Conservation (phyloP, 805 yeast species). For the Zygotorulaspora sp. region DNA sequence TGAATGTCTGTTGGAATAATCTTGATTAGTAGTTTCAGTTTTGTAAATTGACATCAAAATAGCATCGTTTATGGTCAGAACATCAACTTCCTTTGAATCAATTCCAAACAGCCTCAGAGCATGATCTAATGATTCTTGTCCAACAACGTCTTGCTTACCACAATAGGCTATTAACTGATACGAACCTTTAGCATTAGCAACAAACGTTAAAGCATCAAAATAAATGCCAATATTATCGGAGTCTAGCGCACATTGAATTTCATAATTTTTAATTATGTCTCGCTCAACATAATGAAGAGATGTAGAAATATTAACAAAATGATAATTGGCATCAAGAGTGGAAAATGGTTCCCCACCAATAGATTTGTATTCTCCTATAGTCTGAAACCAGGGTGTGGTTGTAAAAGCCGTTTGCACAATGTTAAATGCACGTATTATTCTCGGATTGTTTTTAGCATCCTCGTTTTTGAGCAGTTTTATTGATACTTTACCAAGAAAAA, state of each 20-base stretch:
- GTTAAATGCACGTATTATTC: slow-evolving; percentile 28
- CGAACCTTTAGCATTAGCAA: slow-evolving; percentile 47
- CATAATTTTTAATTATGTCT: slow-evolving; percentile 45
- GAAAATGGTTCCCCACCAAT: slow-evolving; percentile 20
- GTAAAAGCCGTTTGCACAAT: slow-evolving; percentile 26
- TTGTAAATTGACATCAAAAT: slow-evolving; percentile 35
- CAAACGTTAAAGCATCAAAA: slow-evolving; percentile 51
- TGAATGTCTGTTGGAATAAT: slow-evolving; percentile 17
- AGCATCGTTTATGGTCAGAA: slow-evolving; percentile 26
- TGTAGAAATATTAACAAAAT: slow-evolving; percentile 45
- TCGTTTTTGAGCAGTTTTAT: slow-evolving; percentile 14
- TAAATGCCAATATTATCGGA: slow-evolving; percentile 45
- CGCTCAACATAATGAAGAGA: slow-evolving; percentile 48
- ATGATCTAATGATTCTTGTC: slow-evolving; percentile 43
- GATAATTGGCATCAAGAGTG: slow-evolving; percentile 26
- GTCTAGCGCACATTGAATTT: slow-evolving; percentile 40
- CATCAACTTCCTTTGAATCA: slow-evolving; percentile 26
- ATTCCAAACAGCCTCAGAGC: slow-evolving; percentile 38
- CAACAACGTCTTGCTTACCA: slow-evolving; percentile 48
- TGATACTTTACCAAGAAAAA: slow-evolving; percentile 41
- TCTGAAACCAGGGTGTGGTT: slow-evolving; percentile 29
- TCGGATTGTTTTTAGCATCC: slow-evolving; percentile 10
- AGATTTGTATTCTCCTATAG: slow-evolving; percentile 33
- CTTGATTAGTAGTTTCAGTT: slow-evolving; percentile 20
- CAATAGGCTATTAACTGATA: slow-evolving; percentile 47